These are phyloP conservation scores for Saccharomyces hybrid DNA, from an alignment of 1,139 yeast species.

Conservation along the genomic window DNA sequence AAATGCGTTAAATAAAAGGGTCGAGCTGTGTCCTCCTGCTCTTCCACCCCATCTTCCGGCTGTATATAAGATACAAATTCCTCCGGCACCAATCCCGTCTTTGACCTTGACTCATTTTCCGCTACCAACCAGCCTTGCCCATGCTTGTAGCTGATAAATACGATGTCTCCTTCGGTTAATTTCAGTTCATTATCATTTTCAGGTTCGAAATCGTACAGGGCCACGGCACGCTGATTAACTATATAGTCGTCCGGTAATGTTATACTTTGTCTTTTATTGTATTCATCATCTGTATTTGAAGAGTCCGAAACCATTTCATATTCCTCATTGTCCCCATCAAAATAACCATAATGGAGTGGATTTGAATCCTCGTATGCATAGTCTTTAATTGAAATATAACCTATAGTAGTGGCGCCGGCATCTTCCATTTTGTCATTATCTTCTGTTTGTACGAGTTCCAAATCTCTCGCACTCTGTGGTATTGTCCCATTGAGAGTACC, in stretches of 20 bases:
- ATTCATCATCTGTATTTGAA: constrained; percentile 19
- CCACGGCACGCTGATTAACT: constrained; percentile 61
- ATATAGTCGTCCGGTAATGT: constrained; percentile 29
- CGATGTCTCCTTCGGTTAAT: constrained; percentile 69
- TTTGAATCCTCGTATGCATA: constrained; percentile 66
- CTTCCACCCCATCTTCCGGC: constrained; percentile 12
- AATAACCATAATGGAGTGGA: constrained; percentile 58
- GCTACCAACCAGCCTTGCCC: constrained; percentile 99
- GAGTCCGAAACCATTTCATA: constrained; percentile 12
- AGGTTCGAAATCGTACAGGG: constrained; percentile 82
- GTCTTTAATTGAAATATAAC: constrained; percentile 52
- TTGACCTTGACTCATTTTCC: constrained; percentile 26
- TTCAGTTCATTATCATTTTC: constrained; percentile 91
- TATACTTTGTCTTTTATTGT: constrained; percentile 36
- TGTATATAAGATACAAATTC: constrained; percentile 67
- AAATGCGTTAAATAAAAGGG: constrained; percentile 31
- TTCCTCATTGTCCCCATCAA: constrained; percentile 16
- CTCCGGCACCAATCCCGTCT: constrained; percentile 90
- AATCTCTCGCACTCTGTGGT: neutral
- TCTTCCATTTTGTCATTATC: constrained; percentile 7
- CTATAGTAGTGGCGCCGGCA: constrained; percentile 11
- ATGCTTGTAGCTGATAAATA: constrained; percentile 83
- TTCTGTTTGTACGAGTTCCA: neutral
- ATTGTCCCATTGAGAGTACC: neutral
- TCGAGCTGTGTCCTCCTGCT: constrained; percentile 27